Percentiles rank a stretch among this genome's conserved stretches.
Conservation (phyloP, 139 green algal genomes). For the Pycnococcus provasolii region DNA sequence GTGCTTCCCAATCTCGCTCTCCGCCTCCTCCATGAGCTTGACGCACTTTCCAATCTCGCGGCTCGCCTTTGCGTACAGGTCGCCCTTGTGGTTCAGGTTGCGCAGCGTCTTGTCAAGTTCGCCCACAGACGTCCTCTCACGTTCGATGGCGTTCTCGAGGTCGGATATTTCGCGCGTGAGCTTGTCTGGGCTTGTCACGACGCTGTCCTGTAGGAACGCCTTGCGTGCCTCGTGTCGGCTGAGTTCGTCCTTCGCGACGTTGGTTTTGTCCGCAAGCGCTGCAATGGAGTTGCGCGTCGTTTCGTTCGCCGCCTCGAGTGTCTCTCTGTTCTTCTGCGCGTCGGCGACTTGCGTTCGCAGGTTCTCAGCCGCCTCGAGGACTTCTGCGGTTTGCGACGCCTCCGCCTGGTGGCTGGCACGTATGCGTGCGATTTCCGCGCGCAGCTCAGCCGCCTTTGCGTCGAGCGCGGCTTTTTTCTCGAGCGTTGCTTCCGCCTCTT, state of each 20-base stretch:
- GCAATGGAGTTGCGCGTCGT: not conserved
- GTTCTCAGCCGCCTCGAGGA: not conserved
- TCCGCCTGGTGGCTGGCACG: not conserved
- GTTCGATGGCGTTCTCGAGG: not conserved
- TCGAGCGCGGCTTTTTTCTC: slow-evolving; percentile 6
- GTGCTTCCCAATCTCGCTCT: slow-evolving; percentile 5
- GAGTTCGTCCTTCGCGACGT: not conserved
- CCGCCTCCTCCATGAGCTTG: not conserved
- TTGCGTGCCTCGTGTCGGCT: not conserved
- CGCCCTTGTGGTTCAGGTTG: no score
- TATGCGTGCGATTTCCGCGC: not conserved
- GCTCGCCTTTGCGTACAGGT: no score
- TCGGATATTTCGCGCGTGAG: not conserved
- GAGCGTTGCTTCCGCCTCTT: slow-evolving; percentile 5
- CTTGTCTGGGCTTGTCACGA: not conserved
- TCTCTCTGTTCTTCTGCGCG: not conserved
- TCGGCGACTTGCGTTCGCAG: not conserved
- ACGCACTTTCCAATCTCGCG: not conserved
- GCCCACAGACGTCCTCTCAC: no score
- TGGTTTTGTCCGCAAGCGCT: not conserved
- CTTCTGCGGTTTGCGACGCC: slow-evolving; percentile 13
- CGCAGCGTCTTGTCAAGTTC: no score
- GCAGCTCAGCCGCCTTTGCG: not conserved
- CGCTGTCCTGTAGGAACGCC: not conserved
- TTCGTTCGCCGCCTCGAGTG: not conserved